Percentiles rank a stretch among this genome's conserved stretches.
phyloP scores from a whole-genome alignment of 2,329 filamentous ascomycete species.

The Aspergillus terreus region DNA sequence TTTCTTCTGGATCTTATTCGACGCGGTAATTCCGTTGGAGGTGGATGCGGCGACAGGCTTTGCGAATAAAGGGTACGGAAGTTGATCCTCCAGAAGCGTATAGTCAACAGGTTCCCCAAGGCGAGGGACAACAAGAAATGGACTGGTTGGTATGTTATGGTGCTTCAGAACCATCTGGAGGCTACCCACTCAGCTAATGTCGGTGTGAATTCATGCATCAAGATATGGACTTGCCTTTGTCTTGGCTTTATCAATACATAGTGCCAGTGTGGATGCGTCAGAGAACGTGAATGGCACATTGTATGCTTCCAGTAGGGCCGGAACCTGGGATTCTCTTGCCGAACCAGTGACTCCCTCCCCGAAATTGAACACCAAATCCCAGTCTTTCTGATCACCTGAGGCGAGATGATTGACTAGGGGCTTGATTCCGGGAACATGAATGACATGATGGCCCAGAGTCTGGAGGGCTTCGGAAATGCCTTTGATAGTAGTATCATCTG shows the following conservation, averaged over 20 bases:
- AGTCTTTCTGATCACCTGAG: conserved; percentile 13
- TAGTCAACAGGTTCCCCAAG: neutral
- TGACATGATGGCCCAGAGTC: conserved; percentile 12
- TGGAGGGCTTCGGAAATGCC: conserved; percentile 10
- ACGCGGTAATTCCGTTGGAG: conserved; percentile 15
- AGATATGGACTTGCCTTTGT: conserved; percentile 15
- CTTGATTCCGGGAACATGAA: conserved; percentile 13
- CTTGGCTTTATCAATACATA: conserved; percentile 19
- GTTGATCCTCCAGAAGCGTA: neutral
- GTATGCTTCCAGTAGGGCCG: conserved; percentile 24
- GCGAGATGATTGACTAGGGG: conserved; percentile 13
- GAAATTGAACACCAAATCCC: conserved; percentile 26
- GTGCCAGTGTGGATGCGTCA: conserved; percentile 18
- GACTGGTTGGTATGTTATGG: conserved; percentile 13
- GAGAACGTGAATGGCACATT: conserved; percentile 21
- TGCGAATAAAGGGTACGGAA: conserved; percentile 18
- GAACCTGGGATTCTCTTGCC: conserved; percentile 22
- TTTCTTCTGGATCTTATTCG: conserved; percentile 11
- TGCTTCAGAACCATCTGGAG: conserved; percentile 14
- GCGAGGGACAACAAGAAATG: conserved; percentile 10
- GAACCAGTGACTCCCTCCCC: conserved; percentile 19
- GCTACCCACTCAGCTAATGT: neutral
- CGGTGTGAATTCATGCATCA: too few species aligned
- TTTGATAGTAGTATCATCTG: conserved; percentile 14
- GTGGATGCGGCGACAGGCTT: conserved; percentile 15